phyloP scores from a whole-genome alignment of 2,329 filamentous ascomycete species.

The Epichloe amarillans region DNA sequence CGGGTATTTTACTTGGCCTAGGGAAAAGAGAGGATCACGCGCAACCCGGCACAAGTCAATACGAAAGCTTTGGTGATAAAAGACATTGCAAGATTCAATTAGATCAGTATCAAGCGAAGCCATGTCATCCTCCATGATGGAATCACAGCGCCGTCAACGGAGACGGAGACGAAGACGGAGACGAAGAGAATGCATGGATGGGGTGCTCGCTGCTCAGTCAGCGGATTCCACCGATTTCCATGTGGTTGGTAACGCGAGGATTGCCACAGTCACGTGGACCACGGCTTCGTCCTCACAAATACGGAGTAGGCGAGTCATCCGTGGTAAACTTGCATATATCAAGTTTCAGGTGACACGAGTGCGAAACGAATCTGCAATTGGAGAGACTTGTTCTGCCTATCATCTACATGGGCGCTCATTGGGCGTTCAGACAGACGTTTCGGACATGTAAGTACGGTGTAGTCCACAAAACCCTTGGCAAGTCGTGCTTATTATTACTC shows the following conservation, averaged over 20 bases:
- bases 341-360: neutral
- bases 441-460: neutral
- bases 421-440: neutral
- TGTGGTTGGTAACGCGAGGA: neutral
- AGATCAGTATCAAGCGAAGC: neutral
- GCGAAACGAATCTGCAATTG: neutral
- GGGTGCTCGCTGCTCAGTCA: slow-evolving; percentile 6
- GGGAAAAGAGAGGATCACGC: neutral
- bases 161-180: neutral
- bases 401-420: neutral
- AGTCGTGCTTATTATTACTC: neutral
- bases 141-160: neutral
- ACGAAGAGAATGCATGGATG: neutral
- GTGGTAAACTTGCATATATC: too few relatives aligned
- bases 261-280: slow-evolving; percentile 4
- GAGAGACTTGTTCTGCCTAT: too few relatives aligned
- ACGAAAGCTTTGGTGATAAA: neutral
- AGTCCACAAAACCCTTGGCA: neutral
- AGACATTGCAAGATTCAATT: neutral
- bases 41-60: neutral
- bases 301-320: too few relatives aligned
- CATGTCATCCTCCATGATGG: neutral
- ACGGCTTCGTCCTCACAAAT: too few relatives aligned
- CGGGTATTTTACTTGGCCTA: neutral
- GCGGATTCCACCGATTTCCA: slow-evolving; percentile 10